phyloP scores from a whole-genome alignment of 345 rosid genomes.

The Excoecaria cochinchinensis region DNA sequence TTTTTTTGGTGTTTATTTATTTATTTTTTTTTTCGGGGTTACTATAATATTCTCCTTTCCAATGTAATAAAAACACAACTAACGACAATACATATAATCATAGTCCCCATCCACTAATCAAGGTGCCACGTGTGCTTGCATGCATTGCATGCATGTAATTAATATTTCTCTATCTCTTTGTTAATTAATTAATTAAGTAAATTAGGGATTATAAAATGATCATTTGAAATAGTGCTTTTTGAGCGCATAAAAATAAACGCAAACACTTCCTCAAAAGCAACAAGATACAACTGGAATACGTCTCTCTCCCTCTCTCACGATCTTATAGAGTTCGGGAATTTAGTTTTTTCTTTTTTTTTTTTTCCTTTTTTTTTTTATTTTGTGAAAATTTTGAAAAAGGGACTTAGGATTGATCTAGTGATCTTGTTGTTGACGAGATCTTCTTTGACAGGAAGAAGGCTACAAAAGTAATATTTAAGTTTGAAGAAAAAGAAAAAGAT shows the following conservation, averaged over 20 bases:
- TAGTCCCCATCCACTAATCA: slow-evolving; percentile 21
- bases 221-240: slow-evolving; percentile 26
- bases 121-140: slow-evolving; percentile 51
- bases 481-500: slow-evolving; percentile 17
- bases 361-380: not conserved
- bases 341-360: not conserved
- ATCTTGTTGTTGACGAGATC: slow-evolving; percentile 36
- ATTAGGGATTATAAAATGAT: not conserved
- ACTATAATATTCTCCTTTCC: slow-evolving; percentile 31
- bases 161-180: not conserved
- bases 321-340: slow-evolving; percentile 20
- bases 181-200: not conserved
- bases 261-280: slow-evolving; percentile 71
- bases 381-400: slow-evolving; percentile 11
- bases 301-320: slow-evolving; percentile 13
- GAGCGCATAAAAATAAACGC: slow-evolving; percentile 36
- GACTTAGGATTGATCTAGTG: slow-evolving; percentile 38
- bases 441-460: slow-evolving; percentile 23
- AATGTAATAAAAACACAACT: slow-evolving; percentile 16
- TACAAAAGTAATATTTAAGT: slow-evolving; percentile 24
- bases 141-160: slow-evolving; percentile 33
- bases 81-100: not conserved
- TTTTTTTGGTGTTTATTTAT: not conserved
- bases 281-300: slow-evolving; percentile 81
- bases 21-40: not conserved